A percentile compares a stretch with the other conserved stretches of the same genome.
phyloP scores from a whole-genome alignment of 2,329 filamentous ascomycete species.

The Paecilomyces sp. region DNA sequence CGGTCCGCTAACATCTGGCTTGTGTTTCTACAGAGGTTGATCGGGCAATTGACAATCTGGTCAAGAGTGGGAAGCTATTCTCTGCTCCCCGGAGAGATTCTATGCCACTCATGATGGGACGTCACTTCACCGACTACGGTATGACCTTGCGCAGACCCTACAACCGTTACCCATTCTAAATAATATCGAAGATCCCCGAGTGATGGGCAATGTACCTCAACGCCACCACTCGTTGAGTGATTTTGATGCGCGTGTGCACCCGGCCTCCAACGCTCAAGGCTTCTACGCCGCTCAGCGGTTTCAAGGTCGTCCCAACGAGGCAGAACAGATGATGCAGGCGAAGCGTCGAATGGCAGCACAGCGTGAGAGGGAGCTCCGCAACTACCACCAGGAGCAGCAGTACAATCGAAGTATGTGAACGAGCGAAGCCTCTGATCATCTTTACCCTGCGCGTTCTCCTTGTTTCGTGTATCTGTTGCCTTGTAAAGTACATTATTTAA shows the following conservation, averaged over 20 bases:
- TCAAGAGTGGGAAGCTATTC: slow-evolving; percentile 95
- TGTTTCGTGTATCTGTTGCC: slow-evolving; percentile 33
- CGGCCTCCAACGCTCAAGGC: slow-evolving; percentile 75
- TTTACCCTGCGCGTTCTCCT: slow-evolving; percentile 29
- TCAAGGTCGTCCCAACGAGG: slow-evolving; percentile 79
- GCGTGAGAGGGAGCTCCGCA: slow-evolving; percentile 96
- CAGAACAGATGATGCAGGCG: slow-evolving; percentile 97
- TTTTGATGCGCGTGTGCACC: slow-evolving; percentile 69
- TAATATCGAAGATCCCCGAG: slow-evolving; percentile 58
- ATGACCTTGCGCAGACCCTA: slow-evolving; percentile 26
- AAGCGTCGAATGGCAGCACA: slow-evolving; percentile 99
- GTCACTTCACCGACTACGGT: slow-evolving; percentile 56
- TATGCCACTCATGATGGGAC: slow-evolving; percentile 56
- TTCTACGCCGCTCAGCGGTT: slow-evolving; percentile 94
- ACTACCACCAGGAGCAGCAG: slow-evolving; percentile 99
- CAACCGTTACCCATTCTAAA: slow-evolving; percentile 17
- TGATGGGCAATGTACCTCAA: slow-evolving; percentile 54
- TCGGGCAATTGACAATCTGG: slow-evolving; percentile 86
- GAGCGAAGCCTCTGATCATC: slow-evolving; percentile 24
- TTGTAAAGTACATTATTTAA: slow-evolving; percentile 40
- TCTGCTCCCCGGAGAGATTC: slow-evolving; percentile 70
- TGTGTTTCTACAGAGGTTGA: slow-evolving; percentile 71
- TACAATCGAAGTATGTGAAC: slow-evolving; percentile 85
- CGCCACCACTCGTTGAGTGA: slow-evolving; percentile 82
- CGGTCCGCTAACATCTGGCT: slow-evolving; percentile 15